A percentile compares a stretch with the other conserved stretches of the same genome.
Evolutionary conservation across 768 basidiomycete genomes (phyloP).

Genomic region (Lactarius vividus): DNA sequence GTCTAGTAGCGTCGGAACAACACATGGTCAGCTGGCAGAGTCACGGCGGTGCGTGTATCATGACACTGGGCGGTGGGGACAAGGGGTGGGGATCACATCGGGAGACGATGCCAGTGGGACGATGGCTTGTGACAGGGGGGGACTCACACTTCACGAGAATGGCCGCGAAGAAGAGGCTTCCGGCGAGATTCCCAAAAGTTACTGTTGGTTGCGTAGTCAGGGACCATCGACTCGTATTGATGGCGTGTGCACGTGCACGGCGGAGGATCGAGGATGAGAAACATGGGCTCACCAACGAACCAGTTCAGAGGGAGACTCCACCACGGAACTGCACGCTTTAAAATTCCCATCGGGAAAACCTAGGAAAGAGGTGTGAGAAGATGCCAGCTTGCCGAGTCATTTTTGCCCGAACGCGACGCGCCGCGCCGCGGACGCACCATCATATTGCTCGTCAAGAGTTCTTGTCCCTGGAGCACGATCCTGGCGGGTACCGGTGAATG

Average conservation of each 20-base stretch:
- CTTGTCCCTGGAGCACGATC: conserved; percentile 70
- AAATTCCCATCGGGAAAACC: conserved; percentile 67
- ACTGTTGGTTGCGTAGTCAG: conserved; percentile 38
- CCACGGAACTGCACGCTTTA: conserved; percentile 62
- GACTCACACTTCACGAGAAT: conserved; percentile 61
- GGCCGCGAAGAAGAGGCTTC: conserved; percentile 67
- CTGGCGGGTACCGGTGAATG: conserved; percentile 34
- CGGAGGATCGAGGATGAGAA: neutral
- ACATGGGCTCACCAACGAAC: conserved; percentile 50
- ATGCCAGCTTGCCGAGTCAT: neutral
- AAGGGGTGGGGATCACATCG: neutral
- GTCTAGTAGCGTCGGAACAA: conserved; percentile 37
- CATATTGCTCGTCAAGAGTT: conserved; percentile 74
- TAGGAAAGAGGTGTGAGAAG: conserved; percentile 29
- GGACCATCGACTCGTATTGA: too few relatives aligned
- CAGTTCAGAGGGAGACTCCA: conserved; percentile 70
- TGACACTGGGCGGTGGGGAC: neutral
- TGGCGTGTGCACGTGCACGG: too few relatives aligned
- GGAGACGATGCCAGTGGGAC: neutral
- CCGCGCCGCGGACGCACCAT: conserved; percentile 45
- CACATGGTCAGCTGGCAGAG: neutral
- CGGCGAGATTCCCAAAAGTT: conserved; percentile 64
- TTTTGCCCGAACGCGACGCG: neutral
- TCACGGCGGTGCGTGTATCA: neutral
- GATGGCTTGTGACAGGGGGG: neutral